Base-by-base conservation (phyloP, 1,284 basidiomycete species). In the Rhodotorula sp. region DNA sequence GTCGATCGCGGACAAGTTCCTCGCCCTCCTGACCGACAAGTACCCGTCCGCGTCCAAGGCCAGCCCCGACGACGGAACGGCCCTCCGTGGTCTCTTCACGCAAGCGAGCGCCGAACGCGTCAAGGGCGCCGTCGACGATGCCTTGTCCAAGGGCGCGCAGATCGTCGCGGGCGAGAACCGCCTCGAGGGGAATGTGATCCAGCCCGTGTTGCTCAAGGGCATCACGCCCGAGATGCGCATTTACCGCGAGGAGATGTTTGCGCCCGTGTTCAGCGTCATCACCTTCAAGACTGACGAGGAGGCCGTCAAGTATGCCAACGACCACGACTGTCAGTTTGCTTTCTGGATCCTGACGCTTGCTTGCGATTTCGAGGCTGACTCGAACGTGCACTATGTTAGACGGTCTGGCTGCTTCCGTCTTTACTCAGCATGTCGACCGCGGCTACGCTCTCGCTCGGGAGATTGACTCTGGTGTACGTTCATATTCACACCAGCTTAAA, bases 151-250 rank as follows among this genome's bases (percentile, higher is more conserved):
- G 6, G 88, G 88, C 1, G 87, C 87, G 3, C 78, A 84, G 68
- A 73, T 88, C 4, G 66, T 86, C 4, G 72, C 85, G 1, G 87
- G 87, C 80, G 68, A 80, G 68, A 74, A 82, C 24, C 83, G 83
- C 3, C 80, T 84, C 56, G 62, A 74, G 51, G 70, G 70, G 42
- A 77, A 77, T 61, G 69, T 86, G 5, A 81, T 88, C 26, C 83
- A 85, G 74, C 87, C 86, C 37, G 85, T 87, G 77, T 72, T 89
- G 18, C 72, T 89, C 15, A 78, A 77, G 14, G 83, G 82, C 22
- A 84, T 86, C 29, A 84, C 82, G 58, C 1, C 59, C 10, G 83
- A 83, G 1, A 87, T 86, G 84, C 74, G 63, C 53, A 71, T 75
- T 29, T 74, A 73, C 60, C 62, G 49, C 29, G 73, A 84, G 37